Evolutionary conservation across 169 alveolate species (phyloP), one percentile per base, ranked within the genome.

Genomic region (Cyclospora cayetanensis): DNA sequence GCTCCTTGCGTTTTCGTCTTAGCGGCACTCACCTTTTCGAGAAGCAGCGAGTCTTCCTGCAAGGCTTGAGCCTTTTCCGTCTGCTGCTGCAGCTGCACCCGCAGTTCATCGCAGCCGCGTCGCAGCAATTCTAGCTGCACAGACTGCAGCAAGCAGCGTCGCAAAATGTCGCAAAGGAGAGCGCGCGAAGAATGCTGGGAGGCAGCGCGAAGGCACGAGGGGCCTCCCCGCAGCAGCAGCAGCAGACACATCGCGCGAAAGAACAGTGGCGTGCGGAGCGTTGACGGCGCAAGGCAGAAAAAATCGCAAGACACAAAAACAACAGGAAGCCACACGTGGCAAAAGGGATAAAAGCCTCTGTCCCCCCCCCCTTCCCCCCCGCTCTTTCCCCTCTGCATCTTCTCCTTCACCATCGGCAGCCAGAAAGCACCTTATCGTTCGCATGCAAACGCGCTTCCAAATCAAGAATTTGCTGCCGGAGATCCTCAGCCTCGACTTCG

Each of bases 141-240:
- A 12, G 60, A 15, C 60, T 46, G 60, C 60, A 46, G 60, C 60
- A 46, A n/a, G 60, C 60, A 46, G 60, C 60, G 20, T 12, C 60
- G 20, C 25, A 5, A 55, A 31, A 55, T 2, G 25, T 12, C 18
- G 4, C 25, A 55, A 55, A 25, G 4, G 4, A n/a, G n/a, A n/a
- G n/a, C n/a, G n/a, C n/a, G n/a, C n/a, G n/a, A n/a, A n/a, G n/a
- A n/a, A n/a, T n/a, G n/a, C n/a, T n/a, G n/a, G n/a, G n/a, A n/a
- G n/a, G n/a, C n/a, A n/a, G n/a, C n/a, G n/a, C n/a, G n/a, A n/a
- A n/a, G n/a, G n/a, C n/a, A n/a, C n/a, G n/a, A n/a, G n/a, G n/a
- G n/a, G n/a, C n/a, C n/a, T n/a, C n/a, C n/a, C 70, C 20, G 70
- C 70, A 65, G 39, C 77, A 65, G 77, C 37, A 65, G 39, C 77